Evolutionary conservation across 2,329 filamentous ascomycete genomes (phyloP).

Genomic region (Ascochyta clinopodiicola): DNA sequence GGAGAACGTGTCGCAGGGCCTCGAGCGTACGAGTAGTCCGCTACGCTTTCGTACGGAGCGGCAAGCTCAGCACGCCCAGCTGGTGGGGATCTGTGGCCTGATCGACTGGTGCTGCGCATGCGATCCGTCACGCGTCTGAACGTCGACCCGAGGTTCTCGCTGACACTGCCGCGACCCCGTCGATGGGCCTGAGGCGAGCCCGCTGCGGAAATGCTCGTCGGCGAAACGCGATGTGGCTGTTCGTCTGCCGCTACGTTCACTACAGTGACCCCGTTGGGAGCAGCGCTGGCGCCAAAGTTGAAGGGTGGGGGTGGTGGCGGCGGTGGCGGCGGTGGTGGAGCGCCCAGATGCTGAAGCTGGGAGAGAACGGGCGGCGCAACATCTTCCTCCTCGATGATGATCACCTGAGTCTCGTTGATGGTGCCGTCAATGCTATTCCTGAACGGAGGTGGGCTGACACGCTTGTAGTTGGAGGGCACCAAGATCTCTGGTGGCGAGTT

Average conservation of each 20-base stretch:
- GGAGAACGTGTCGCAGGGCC: constrained; percentile 35
- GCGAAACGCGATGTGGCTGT: constrained; percentile 32
- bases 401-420: constrained; percentile 53
- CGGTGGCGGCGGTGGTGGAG: constrained; percentile 58
- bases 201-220: constrained; percentile 35
- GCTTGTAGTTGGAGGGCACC: constrained; percentile 46
- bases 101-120: constrained; percentile 64
- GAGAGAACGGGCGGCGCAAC: constrained; percentile 60
- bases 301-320: constrained; percentile 41
- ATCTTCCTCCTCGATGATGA: constrained; percentile 53
- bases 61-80: constrained; percentile 35
- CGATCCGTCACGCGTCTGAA: constrained; percentile 60
- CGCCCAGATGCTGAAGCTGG: constrained; percentile 66
- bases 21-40: constrained; percentile 42
- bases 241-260: constrained; percentile 57
- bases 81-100: constrained; percentile 57
- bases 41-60: constrained; percentile 54
- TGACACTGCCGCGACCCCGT: constrained; percentile 62
- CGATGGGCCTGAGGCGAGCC: constrained; percentile 55
- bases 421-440: constrained; percentile 63
- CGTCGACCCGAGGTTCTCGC: constrained; percentile 62
- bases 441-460: constrained; percentile 49
- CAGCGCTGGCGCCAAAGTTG: constrained; percentile 24
- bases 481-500: constrained; percentile 52
- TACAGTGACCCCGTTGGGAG: constrained; percentile 42